These are phyloP conservation scores for Crataegus laevigata DNA, from an alignment of 306 rosid genomes.

Conservation along the genomic window DNA sequence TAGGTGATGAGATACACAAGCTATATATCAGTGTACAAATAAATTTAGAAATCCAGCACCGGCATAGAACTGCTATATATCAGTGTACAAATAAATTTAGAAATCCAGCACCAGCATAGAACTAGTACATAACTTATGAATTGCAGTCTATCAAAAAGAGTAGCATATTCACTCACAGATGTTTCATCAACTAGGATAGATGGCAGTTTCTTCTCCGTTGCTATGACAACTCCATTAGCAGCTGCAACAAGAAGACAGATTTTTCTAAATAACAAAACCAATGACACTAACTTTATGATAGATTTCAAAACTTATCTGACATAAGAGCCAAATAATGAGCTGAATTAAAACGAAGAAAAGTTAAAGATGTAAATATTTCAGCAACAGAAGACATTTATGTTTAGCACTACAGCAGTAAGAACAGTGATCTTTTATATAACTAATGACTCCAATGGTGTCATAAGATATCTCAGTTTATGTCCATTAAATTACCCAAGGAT, in stretches of 20 bases:
- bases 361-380: neutral
- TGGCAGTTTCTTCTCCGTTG: constrained; percentile 76
- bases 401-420: neutral
- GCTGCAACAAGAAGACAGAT: constrained; percentile 37
- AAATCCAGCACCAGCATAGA: neutral
- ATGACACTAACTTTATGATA: neutral
- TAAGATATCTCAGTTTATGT: no score
- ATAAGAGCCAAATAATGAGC: neutral
- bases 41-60: neutral
- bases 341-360: neutral
- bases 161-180: constrained; percentile 42
- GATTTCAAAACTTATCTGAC: neutral
- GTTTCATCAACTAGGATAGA: constrained; percentile 77
- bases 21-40: neutral
- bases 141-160: neutral
- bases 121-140: neutral
- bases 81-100: no score
- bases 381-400: neutral
- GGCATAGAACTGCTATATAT: no score
- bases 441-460: no score
- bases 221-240: constrained; percentile 78
- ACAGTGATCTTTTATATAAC: neutral
- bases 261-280: neutral
- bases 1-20: neutral
- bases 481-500: no score